Base-by-base conservation (phyloP, 768 basidiomycete genomes). In the Amanita muscaria region DNA sequence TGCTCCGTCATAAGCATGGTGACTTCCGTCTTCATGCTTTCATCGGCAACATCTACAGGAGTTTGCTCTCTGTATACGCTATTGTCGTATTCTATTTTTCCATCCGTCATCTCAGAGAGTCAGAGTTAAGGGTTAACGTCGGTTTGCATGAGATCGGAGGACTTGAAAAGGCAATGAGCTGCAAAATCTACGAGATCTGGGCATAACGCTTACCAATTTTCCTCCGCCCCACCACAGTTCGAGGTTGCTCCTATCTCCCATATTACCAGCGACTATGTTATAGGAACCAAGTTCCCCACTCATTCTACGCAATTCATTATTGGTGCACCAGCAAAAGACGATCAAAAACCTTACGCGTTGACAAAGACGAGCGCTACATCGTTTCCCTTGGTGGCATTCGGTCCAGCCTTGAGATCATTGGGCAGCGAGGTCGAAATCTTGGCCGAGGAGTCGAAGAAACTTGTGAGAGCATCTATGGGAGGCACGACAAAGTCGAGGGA, bases 1-100 rank as follows among this genome's bases (percentile, higher is more conserved):
- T 98, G 94, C 49, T 96, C 92, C 5, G 84, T 77, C 88, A 93
- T 91, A 24, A 93, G 76, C 60, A 80, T 86, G 23, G 83, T 70
- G 2, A 83, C 76, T 64, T 91, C 90, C 51, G 77, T 76, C 49
- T 85, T n/a, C n/a, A n/a, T n/a, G n/a, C n/a, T n/a, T n/a, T n/a
- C n/a, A n/a, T n/a, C n/a, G n/a, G n/a, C n/a, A n/a, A n/a, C n/a
- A n/a, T n/a, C n/a, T n/a, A n/a, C n/a, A n/a, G n/a, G n/a, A n/a
- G n/a, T n/a, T n/a, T n/a, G n/a, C n/a, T n/a, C n/a, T n/a, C n/a
- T n/a, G n/a, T n/a, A n/a, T n/a, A n/a, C n/a, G n/a, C n/a, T n/a
- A n/a, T n/a, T n/a, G n/a, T n/a, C n/a, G n/a, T n/a, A n/a, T n/a
- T n/a, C n/a, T n/a, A n/a, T n/a, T n/a, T n/a, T n/a, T n/a, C n/a